A percentile compares a stretch with the other conserved stretches of the same genome.
Evolutionary conservation across 1,139 yeast genomes (phyloP).

Genomic region (Ogataea hybrid): DNA sequence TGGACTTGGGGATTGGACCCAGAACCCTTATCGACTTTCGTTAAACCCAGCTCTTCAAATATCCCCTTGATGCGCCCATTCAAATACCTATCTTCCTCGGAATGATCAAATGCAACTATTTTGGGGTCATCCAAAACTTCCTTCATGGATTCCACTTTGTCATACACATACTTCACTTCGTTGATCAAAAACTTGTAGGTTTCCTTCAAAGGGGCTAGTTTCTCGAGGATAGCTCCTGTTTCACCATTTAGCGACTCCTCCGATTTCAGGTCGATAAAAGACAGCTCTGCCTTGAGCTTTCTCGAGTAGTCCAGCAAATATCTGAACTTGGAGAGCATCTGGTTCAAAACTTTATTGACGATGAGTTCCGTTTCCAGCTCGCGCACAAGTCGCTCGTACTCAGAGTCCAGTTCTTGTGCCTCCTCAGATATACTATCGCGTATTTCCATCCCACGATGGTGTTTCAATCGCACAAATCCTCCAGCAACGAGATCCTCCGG

Average conservation of each 20-base stretch:
- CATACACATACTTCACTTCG: constrained; percentile 39
- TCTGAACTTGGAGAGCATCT: constrained; percentile 41
- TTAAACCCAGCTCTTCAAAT: constrained; percentile 18
- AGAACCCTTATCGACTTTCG: not conserved
- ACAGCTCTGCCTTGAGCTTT: constrained; percentile 35
- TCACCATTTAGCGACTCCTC: constrained; percentile 36
- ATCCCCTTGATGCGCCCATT: constrained; percentile 27
- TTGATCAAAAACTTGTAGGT: constrained; percentile 45
- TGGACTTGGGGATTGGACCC: constrained; percentile 2
- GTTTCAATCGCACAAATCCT: constrained; percentile 68
- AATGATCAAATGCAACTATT: constrained; percentile 17
- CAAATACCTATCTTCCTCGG: constrained; percentile 29
- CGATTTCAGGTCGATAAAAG: constrained; percentile 31
- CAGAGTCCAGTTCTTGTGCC: constrained; percentile 36
- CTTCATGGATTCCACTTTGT: constrained; percentile 32
- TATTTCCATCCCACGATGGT: constrained; percentile 58
- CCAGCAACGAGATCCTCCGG: constrained; percentile 66
- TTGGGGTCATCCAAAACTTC: constrained; percentile 11
- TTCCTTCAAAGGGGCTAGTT: constrained; percentile 51
- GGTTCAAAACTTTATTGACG: constrained; percentile 42
- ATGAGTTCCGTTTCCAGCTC: constrained; percentile 43
- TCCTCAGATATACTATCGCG: constrained; percentile 23
- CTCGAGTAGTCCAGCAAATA: constrained; percentile 37
- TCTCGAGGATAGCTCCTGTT: constrained; percentile 31
- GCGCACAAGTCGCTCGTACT: constrained; percentile 30